Conservation (phyloP, 106 monocot genomes). For the Allium cepa region DNA sequence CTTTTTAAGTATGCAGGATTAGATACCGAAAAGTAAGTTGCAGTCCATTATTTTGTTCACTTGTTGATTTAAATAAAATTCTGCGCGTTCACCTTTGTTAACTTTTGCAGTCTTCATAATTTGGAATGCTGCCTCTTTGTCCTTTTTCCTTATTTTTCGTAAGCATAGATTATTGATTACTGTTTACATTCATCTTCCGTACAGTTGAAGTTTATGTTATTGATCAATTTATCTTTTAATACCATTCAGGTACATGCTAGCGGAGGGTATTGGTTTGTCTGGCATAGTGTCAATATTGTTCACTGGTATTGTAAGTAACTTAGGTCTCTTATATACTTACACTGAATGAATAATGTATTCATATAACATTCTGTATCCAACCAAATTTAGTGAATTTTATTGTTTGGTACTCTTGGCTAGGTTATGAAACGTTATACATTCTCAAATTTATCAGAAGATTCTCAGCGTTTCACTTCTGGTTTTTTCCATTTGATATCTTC, state of each 20-base stretch:
- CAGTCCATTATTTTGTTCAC: neutral
- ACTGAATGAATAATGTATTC: neutral
- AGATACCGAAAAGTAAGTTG: conserved; percentile 86
- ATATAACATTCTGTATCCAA: neutral
- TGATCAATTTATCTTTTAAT: neutral
- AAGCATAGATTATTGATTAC: conserved; percentile 20
- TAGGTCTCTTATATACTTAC: neutral
- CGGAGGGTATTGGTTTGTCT: conserved; percentile 91
- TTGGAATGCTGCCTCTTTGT: conserved; percentile 98
- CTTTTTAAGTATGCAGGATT: conserved; percentile 99
- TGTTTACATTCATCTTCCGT: conserved; percentile 15
- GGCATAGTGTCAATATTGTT: conserved; percentile 99
- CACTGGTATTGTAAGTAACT: conserved; percentile 86
- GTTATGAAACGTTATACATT: conserved; percentile 96
- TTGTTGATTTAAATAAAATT: neutral
- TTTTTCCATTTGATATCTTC: conserved; percentile 98
- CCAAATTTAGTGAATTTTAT: neutral
- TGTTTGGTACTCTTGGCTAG: conserved; percentile 20
- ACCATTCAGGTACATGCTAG: conserved; percentile 84
- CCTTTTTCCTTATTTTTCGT: conserved; percentile 99
- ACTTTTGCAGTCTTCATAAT: conserved; percentile 68
- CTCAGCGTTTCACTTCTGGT: conserved; percentile 67
- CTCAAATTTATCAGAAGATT: conserved; percentile 93
- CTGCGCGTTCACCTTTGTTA: neutral
- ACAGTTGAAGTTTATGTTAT: neutral